Evolutionary conservation across 257 asterid genomes (phyloP).

Genomic region (Solanum phureja): DNA sequence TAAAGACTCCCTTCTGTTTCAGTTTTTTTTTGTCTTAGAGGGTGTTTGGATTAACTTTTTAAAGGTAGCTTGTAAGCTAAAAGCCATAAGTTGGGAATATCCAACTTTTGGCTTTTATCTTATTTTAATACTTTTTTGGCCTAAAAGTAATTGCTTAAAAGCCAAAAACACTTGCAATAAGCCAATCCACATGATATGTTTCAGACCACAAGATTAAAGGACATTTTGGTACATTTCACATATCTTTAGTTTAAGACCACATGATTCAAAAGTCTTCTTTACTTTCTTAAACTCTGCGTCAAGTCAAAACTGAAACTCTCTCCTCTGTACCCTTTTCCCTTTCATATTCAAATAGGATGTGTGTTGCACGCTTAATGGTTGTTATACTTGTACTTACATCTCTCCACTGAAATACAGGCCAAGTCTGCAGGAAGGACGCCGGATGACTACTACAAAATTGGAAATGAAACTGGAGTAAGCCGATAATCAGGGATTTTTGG

Average conservation of each 20-base stretch:
- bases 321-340: not conserved
- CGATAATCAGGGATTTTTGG: slow-evolving; percentile 1
- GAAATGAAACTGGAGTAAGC: slow-evolving; percentile 76
- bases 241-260: not conserved
- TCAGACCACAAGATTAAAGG: not conserved
- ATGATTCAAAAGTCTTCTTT: not conserved
- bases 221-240: not conserved
- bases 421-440: slow-evolving; percentile 83
- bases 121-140: not conserved
- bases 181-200: not conserved
- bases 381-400: slow-evolving; percentile 2
- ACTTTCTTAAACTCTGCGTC: not conserved
- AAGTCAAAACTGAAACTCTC: not conserved
- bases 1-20: not conserved
- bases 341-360: not conserved
- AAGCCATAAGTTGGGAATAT: not conserved
- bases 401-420: slow-evolving; percentile 42
- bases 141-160: not conserved
- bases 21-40: not conserved
- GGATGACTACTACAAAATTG: slow-evolving; percentile 49
- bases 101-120: not conserved
- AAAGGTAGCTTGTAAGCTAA: not conserved
- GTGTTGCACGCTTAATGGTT: slow-evolving; percentile 6
- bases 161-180: not conserved
- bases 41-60: not conserved